Base-by-base conservation (phyloP, 305 asterid genomes). In the Fraxinus angustifolia region DNA sequence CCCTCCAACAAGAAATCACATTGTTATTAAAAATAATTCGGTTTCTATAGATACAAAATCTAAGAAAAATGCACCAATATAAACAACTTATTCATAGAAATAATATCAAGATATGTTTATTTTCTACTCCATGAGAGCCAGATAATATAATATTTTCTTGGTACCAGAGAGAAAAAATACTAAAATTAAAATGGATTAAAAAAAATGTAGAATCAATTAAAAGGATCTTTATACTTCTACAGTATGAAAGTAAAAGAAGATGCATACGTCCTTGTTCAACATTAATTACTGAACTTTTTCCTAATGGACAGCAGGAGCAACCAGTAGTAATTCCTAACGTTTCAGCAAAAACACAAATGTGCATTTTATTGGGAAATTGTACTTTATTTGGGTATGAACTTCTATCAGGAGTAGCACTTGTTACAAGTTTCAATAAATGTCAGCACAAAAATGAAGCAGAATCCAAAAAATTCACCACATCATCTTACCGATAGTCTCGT, bases 401-500 rank as follows among this genome's bases (percentile, higher is more conserved):
- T 65, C 73, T 65, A 65, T 8, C 30, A 0, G 16, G 35, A 31
- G 34, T 31, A 78, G 84, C 72, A 65, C 35, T 6, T 16, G 8
- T 73, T 16, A 40, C 33, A 33, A 60, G 36, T 68, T 35, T 50
- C 23, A 17, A 56, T 48, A 30, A 36, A 28, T 26, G 48, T 53
- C 40, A n/a, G 21, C 36, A 33, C 7, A 2, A 36, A 26, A 79
- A 19, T 35, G 70, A 34, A 38, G 30, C 34, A 53, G n/a, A 72
- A 74, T 35, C 33, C 40, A 81, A 30, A 74, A 73, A 78, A 87
- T 62, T 14, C 60, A 48, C 80, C 16, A 19, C 67, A 79, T 84
- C 84, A 83, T 80, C 89, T 88, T 90, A 96, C 98, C 99, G 8
- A 96, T 82, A 73, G 85, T 88, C 86, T 94, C 98, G 70, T 94